Percentiles rank a stretch among this genome's conserved stretches.
phyloP scores from a whole-genome alignment of 495 filamentous ascomycete species.

The Penicillium paxilli region DNA sequence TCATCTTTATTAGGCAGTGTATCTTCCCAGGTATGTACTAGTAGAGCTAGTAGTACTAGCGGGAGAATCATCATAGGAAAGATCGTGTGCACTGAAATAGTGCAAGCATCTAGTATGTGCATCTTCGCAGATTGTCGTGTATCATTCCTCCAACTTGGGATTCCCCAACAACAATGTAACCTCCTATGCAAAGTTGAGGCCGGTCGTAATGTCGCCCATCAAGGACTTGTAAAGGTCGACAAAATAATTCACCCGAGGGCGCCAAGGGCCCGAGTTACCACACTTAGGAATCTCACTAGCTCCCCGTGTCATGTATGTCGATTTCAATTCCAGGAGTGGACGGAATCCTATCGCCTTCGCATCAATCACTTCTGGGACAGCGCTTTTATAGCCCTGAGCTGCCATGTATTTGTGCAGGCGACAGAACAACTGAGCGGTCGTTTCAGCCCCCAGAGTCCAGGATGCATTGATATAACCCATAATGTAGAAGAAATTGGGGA shows the following conservation, averaged over 20 bases:
- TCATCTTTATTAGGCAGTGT: too few relatives aligned
- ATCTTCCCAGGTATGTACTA: too few relatives aligned
- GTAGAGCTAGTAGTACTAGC: too few relatives aligned
- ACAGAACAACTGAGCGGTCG: slow-evolving; percentile 23
- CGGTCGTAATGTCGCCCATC: not conserved
- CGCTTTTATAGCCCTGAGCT: not conserved
- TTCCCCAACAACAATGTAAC: too few relatives aligned
- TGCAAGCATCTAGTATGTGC: too few relatives aligned
- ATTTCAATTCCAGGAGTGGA: not conserved
- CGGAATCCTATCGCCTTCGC: not conserved
- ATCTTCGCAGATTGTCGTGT: too few relatives aligned
- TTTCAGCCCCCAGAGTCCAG: slow-evolving; percentile 46
- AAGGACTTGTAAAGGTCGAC: not conserved
- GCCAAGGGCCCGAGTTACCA: not conserved
- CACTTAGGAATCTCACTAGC: not conserved
- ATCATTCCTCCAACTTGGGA: too few relatives aligned
- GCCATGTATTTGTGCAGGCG: slow-evolving; percentile 13
- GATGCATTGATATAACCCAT: slow-evolving; percentile 42
- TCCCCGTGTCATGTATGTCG: not conserved
- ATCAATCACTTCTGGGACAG: not conserved
- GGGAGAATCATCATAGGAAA: too few relatives aligned
- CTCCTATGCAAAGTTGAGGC: not conserved
- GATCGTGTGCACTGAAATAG: too few relatives aligned
- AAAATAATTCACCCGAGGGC: not conserved
- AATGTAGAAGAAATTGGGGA: slow-evolving; percentile 37